Evolutionary conservation across 2,329 filamentous ascomycete genomes (phyloP).

Genomic region (Nakataea oryzae): DNA sequence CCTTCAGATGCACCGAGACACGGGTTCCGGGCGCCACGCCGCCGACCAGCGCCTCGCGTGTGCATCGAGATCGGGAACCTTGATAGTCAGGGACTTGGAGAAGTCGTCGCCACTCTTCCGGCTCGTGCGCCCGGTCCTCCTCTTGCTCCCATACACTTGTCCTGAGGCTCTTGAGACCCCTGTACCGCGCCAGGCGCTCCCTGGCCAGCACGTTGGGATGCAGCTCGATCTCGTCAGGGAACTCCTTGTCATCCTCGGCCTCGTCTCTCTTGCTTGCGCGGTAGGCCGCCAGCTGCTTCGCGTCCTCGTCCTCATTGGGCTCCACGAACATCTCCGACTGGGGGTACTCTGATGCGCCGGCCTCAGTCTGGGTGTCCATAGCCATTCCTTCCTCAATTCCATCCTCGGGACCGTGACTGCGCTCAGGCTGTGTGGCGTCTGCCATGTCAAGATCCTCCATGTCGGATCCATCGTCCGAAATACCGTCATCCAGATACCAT

Average conservation of each 20-base stretch:
- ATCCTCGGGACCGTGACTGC: conserved; percentile 60
- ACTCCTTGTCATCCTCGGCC: conserved; percentile 87
- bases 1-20: conserved; percentile 66
- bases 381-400: conserved; percentile 61
- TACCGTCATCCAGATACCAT: conserved; percentile 73
- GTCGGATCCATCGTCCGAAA: conserved; percentile 78
- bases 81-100: conserved; percentile 87
- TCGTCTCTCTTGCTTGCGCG: conserved; percentile 69
- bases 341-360: conserved; percentile 77
- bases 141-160: conserved; percentile 82
- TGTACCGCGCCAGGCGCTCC: conserved; percentile 76
- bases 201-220: conserved; percentile 77
- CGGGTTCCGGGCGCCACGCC: conserved; percentile 77
- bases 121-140: conserved; percentile 79
- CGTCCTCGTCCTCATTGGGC: conserved; percentile 71
- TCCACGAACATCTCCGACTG: conserved; percentile 87
- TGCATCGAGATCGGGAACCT: conserved; percentile 63
- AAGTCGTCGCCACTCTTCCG: conserved; percentile 78
- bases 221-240: conserved; percentile 94
- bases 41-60: conserved; percentile 78
- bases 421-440: conserved; percentile 47
- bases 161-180: conserved; percentile 83
- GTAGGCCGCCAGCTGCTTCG: conserved; percentile 71
- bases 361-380: conserved; percentile 61
- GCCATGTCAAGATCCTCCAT: conserved; percentile 53